Base-by-base conservation (phyloP, 2,329 filamentous ascomycete genomes). In the Cladophialophora exuberans region DNA sequence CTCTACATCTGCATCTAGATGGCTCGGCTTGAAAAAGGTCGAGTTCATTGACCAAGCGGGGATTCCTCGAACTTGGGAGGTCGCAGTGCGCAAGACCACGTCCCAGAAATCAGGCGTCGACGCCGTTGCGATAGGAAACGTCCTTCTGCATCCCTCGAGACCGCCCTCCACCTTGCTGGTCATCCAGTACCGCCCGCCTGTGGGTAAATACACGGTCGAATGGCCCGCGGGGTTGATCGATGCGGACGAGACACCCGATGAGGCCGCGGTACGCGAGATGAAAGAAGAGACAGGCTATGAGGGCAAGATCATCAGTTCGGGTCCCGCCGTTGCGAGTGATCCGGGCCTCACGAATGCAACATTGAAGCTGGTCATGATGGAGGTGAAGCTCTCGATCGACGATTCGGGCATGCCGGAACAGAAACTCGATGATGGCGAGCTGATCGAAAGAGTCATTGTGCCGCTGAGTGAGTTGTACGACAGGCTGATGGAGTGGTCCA, bases 251-350 rank as follows among this genome's bases (percentile, higher is more conserved):
- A 77, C 76, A 1, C 77, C 81, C 1, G 77, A 80, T 64, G 74
- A 81, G 49, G 82, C 81, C 42, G 79, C 79, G 9, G 71, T 84
- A 13, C 72, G 83, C 17, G 83, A 85, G 68, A 70, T 85, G 45
- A 81, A 76, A 58, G 83, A 85, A 68, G 83, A 85, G 67, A 85
- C 82, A 0, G 83, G 83, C 13, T 85, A 84, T 65, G 76, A 83
- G 60, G 85, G 81, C 41, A 72, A 69, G 4, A 68, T 78, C 13
- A 57, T 74, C 2, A 78, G 82, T 67, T 82, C 79, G n/a, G 83
- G 82, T 31, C 84, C 85, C 6, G 78, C 85, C 48, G 86, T 89
- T 74, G 86, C 84, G 52, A 83, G 84, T 63, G 86, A 85, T 67
- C 82, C 82, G 1, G 82, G 82, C 20, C 72, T 85, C 74, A 82